A percentile compares a stretch with the other conserved stretches of the same genome.
Evolutionary conservation across 495 filamentous ascomycete genomes (phyloP).

Genomic region (Elasticomyces elasticus): DNA sequence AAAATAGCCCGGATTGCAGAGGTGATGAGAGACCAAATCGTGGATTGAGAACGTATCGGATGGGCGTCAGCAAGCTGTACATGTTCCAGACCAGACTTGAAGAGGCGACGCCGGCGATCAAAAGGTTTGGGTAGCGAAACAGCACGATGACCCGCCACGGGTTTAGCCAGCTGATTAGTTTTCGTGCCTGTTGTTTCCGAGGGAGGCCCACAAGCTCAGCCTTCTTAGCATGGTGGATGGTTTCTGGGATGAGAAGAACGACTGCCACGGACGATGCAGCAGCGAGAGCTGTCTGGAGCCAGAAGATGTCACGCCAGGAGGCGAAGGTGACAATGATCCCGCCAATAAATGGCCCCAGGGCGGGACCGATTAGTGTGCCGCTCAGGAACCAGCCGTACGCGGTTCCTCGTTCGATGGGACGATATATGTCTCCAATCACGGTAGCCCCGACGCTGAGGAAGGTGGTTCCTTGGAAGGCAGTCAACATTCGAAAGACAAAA

Average conservation of each 20-base stretch:
- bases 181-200: conserved; percentile 37
- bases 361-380: conserved; percentile 61
- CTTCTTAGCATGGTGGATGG: conserved; percentile 49
- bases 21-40: conserved; percentile 58
- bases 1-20: conserved; percentile 59
- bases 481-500: conserved; percentile 59
- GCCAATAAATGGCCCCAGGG: conserved; percentile 53
- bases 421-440: conserved; percentile 42
- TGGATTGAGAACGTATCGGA: conserved; percentile 64
- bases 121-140: conserved; percentile 54
- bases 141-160: conserved; percentile 51
- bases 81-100: conserved; percentile 50
- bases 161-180: conserved; percentile 51
- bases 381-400: conserved; percentile 60
- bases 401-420: conserved; percentile 51
- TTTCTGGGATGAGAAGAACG: conserved; percentile 60
- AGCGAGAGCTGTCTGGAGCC: conserved; percentile 57
- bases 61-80: conserved; percentile 58
- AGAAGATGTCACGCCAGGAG: conserved; percentile 62
- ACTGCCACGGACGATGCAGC: conserved; percentile 48
- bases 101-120: conserved; percentile 50
- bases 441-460: conserved; percentile 58
- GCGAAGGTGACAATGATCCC: conserved; percentile 58
- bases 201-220: conserved; percentile 45
- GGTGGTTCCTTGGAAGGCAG: conserved; percentile 61